phyloP scores from a whole-genome alignment of 2,329 filamentous ascomycete species.

The Diatrype stigma region DNA sequence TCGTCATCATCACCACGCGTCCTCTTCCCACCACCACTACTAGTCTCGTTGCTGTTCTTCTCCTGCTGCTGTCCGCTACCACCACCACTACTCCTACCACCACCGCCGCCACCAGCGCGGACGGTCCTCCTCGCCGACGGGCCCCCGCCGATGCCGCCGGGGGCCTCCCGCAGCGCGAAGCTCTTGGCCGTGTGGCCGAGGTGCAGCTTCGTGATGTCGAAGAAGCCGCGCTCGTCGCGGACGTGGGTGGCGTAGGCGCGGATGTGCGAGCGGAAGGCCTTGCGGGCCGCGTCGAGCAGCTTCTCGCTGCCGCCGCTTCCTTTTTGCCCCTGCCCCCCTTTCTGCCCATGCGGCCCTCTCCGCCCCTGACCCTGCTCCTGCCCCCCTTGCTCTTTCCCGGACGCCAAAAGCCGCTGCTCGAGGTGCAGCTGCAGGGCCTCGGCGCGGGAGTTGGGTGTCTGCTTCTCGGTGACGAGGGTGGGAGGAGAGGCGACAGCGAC shows the following conservation, averaged over 20 bases:
- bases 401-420: slow-evolving; percentile 52
- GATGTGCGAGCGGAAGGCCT: slow-evolving; percentile 87
- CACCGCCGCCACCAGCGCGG: neutral
- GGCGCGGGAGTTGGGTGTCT: slow-evolving; percentile 44
- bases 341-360: too few relatives aligned
- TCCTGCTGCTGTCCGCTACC: neutral
- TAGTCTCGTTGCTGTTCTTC: neutral
- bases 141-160: slow-evolving; percentile 70
- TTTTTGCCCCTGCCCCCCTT: too few relatives aligned
- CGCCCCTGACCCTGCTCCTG: too few relatives aligned
- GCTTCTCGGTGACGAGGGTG: slow-evolving; percentile 34
- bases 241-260: slow-evolving; percentile 93
- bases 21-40: slow-evolving; percentile 11
- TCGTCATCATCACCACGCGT: slow-evolving; percentile 24
- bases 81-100: neutral
- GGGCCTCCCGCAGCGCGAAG: slow-evolving; percentile 84
- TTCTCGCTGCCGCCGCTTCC: slow-evolving; percentile 38
- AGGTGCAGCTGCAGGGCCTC: slow-evolving; percentile 57
- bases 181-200: slow-evolving; percentile 91
- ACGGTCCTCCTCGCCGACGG: slow-evolving; percentile 38
- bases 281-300: slow-evolving; percentile 74
- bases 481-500: slow-evolving; percentile 14
- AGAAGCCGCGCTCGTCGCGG: slow-evolving; percentile 76
- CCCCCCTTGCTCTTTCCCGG: slow-evolving; percentile 23
- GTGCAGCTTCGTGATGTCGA: slow-evolving; percentile 88